phyloP scores from a whole-genome alignment of 441 rosid genomes.

The Populus tomentosa region DNA sequence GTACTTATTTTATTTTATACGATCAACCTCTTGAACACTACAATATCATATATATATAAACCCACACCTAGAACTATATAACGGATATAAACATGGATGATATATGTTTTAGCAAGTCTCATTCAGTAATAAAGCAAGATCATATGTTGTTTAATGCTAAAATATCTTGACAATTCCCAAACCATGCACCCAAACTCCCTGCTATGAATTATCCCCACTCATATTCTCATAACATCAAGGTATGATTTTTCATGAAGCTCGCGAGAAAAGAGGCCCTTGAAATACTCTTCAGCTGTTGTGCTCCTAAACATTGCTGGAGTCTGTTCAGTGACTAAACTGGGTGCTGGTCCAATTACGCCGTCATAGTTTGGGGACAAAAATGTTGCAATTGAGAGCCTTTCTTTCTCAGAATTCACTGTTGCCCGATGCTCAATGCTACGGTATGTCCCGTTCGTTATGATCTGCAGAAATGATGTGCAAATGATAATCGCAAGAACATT shows the following conservation, averaged over 20 bases:
- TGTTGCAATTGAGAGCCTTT: constrained; percentile 39
- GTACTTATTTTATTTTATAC: too few relatives aligned
- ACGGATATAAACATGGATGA: too few relatives aligned
- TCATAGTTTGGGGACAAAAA: constrained; percentile 20
- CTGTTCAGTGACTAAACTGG: constrained; percentile 20
- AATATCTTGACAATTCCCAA: too few relatives aligned
- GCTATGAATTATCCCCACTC: too few relatives aligned
- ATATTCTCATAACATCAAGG: constrained; percentile 27
- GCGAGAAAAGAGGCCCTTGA: constrained; percentile 19
- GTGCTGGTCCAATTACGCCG: constrained; percentile 32
- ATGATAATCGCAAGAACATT: background rate
- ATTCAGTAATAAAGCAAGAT: too few relatives aligned
- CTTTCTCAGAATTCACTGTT: constrained; percentile 35
- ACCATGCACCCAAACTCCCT: too few relatives aligned
- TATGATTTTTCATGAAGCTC: constrained; percentile 33
- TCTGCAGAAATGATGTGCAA: constrained; percentile 11
- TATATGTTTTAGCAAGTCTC: too few relatives aligned
- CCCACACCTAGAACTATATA: too few relatives aligned
- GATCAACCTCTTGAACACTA: too few relatives aligned
- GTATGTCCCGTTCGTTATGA: constrained; percentile 21
- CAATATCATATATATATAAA: too few relatives aligned
- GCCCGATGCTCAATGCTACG: constrained; percentile 30
- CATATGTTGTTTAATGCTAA: too few relatives aligned
- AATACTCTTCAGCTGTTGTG: constrained; percentile 21
- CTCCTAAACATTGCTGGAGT: constrained; percentile 27